Conservation (phyloP, 208 protist species). For the Trypanosoma rangeli region DNA sequence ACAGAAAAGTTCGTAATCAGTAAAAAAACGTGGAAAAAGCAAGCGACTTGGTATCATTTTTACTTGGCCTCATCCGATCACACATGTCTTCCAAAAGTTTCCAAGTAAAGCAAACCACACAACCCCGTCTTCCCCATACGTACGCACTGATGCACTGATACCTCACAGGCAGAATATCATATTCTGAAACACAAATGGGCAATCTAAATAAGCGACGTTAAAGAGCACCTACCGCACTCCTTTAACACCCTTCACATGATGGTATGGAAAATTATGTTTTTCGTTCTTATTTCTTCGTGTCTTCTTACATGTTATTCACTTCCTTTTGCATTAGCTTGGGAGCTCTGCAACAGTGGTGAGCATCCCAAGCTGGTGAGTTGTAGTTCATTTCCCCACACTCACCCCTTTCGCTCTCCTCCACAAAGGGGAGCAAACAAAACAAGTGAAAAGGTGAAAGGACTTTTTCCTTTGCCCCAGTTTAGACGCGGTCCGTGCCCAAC, state of each 20-base stretch:
- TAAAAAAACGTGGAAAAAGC: no score
- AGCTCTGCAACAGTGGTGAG: not conserved
- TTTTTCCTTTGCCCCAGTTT: not conserved
- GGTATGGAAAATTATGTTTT: not conserved
- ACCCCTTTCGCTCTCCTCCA: not conserved
- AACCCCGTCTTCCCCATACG: no score
- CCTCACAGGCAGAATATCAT: no score
- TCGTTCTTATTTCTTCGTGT: not conserved
- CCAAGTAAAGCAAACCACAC: no score
- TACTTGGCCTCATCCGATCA: no score
- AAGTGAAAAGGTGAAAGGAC: conserved; percentile 1
- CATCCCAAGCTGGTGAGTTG: not conserved
- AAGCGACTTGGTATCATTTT: no score
- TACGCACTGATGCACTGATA: no score
- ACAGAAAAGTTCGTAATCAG: no score
- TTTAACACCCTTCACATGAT: not conserved
- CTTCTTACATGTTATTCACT: not conserved
- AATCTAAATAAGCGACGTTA: no score
- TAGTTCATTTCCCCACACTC: not conserved
- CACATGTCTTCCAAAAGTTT: no score
- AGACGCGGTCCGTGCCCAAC: conserved; percentile 29
- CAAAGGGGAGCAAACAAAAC: conserved; percentile 21
- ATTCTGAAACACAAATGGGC: no score
- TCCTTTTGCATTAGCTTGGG: not conserved
- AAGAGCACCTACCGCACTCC: no score